Percentiles rank a stretch among this genome's conserved stretches.
Conservation (phyloP, 2,329 filamentous ascomycete genomes). For the Aspergillus niger region DNA sequence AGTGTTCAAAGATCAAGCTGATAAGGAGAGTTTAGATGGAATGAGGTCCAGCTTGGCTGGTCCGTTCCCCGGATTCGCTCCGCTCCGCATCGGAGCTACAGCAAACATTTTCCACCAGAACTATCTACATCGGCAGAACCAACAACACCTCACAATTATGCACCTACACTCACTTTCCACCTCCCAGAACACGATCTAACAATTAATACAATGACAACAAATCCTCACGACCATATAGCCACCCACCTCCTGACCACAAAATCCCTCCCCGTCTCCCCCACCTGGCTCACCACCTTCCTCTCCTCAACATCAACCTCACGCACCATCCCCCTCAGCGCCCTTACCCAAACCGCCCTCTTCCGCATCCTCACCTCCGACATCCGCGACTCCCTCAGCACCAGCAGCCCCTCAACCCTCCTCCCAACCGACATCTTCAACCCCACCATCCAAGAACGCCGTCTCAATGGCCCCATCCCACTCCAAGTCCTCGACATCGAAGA, state of each 20-base stretch:
- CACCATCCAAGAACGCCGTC: constrained; percentile 55
- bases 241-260: constrained; percentile 59
- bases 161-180: neutral
- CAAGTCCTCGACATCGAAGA: constrained; percentile 89
- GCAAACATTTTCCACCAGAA: neutral
- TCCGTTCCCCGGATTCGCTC: constrained; percentile 27
- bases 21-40: constrained; percentile 1
- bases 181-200: neutral
- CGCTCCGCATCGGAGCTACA: constrained; percentile 7
- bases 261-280: constrained; percentile 56
- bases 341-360: constrained; percentile 77
- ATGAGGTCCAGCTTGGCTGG: constrained; percentile 18
- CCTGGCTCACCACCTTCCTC: constrained; percentile 68
- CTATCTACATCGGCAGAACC: neutral
- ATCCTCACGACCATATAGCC: constrained; percentile 39
- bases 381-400: constrained; percentile 60
- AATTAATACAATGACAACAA: constrained; percentile 26
- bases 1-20: neutral
- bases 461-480: constrained; percentile 67
- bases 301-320: constrained; percentile 53
- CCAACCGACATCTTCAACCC: constrained; percentile 61
- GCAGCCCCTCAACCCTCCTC: constrained; percentile 48
- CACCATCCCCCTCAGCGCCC: constrained; percentile 65
- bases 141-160: neutral
- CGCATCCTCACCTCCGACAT: constrained; percentile 80